phyloP scores from a whole-genome alignment of 345 rosid species.

The Brassica nigra region DNA sequence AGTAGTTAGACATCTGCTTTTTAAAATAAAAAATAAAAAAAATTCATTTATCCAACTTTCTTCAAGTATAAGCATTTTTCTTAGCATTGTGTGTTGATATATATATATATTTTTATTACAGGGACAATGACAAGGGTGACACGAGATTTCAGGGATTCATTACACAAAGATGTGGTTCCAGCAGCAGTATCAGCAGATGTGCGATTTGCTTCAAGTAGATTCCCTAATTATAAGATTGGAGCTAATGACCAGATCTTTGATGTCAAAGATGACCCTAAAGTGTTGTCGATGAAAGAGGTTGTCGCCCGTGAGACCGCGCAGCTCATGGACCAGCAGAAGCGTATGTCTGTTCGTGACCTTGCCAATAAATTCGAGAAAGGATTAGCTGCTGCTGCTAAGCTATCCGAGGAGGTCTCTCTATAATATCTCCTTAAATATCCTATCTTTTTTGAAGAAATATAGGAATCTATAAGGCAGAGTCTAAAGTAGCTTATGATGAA shows the following conservation, averaged over 20 bases:
- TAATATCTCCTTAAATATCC: neutral
- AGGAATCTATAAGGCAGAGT: neutral
- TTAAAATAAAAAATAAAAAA: no score
- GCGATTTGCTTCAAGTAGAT: constrained; percentile 75
- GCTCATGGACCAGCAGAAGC: constrained; percentile 90
- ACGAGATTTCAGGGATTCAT: constrained; percentile 65
- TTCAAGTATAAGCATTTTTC: constrained; percentile 15
- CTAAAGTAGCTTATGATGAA: constrained; percentile 9
- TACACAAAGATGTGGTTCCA: constrained; percentile 64
- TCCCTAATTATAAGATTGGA: constrained; percentile 83
- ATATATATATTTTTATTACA: neutral
- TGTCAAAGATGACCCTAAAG: constrained; percentile 72
- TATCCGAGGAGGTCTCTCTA: constrained; percentile 79
- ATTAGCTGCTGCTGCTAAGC: constrained; percentile 91
- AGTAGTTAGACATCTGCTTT: constrained; percentile 15
- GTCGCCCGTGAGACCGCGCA: constrained; percentile 90
- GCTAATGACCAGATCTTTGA: constrained; percentile 74
- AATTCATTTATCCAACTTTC: neutral
- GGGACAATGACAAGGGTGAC: constrained; percentile 68
- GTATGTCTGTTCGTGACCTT: constrained; percentile 95
- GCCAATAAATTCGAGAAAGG: constrained; percentile 93
- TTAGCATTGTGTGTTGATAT: constrained; percentile 14
- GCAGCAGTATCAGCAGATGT: constrained; percentile 74
- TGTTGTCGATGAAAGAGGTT: constrained; percentile 82
- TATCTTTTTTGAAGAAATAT: neutral